Conservation (phyloP, 768 basidiomycete species). For the Serendipita sp. region DNA sequence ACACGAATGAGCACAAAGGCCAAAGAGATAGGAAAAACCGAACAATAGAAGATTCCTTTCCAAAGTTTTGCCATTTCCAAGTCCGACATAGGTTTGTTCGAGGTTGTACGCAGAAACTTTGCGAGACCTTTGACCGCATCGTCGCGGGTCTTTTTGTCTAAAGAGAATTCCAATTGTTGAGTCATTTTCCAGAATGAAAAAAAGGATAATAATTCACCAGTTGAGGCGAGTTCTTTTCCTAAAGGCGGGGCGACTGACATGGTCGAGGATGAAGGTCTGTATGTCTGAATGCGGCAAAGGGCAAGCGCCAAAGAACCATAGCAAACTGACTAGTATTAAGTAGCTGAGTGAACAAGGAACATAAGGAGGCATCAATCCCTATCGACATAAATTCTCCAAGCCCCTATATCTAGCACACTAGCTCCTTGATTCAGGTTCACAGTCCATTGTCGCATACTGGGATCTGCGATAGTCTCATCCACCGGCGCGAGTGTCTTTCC, state of each 20-base stretch:
- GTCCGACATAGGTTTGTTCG: constrained; percentile 42
- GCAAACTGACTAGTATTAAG: not conserved
- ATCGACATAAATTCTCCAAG: constrained; percentile 2
- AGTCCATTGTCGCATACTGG: constrained; percentile 41
- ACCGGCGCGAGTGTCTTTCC: constrained; percentile 24
- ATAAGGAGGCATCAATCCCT: not conserved
- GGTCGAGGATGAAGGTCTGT: not conserved
- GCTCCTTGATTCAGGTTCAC: constrained; percentile 41
- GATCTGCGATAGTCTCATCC: constrained; percentile 28
- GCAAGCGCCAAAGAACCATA: not conserved
- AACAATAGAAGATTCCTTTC: constrained; percentile 97
- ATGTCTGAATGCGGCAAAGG: not conserved
- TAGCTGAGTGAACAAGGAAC: not conserved
- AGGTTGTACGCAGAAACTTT: constrained; percentile 56
- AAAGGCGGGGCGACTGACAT: constrained; percentile 37
- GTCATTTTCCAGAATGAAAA: not conserved
- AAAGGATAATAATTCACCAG: constrained; percentile 37
- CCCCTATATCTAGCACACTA: constrained; percentile 57
- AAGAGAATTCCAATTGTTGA: not conserved
- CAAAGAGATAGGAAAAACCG: constrained; percentile 15
- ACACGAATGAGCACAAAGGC: not conserved
- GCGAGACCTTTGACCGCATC: constrained; percentile 72
- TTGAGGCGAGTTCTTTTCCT: constrained; percentile 84
- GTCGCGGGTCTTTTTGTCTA: constrained; percentile 86
- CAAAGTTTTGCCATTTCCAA: constrained; percentile 81